Conservation (phyloP, 352 stramenopile species). For the Globisporangium cystogenes region DNA sequence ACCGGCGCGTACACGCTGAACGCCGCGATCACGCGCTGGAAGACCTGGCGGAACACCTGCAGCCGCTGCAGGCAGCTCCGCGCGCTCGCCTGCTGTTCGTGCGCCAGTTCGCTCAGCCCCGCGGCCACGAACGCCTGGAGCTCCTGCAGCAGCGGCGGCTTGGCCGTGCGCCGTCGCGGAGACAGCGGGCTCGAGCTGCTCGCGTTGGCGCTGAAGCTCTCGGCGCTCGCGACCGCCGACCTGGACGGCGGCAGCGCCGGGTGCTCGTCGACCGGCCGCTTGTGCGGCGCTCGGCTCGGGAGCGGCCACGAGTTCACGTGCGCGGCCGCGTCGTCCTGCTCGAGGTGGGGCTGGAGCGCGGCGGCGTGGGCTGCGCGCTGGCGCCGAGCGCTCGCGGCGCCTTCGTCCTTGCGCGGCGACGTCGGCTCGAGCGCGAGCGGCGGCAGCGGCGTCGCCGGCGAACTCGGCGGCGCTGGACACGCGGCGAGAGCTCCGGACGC, state of each 20-base stretch:
- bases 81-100: neutral
- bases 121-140: constrained; percentile 26
- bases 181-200: constrained; percentile 3
- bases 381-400: too few relatives aligned
- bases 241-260: neutral
- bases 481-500: neutral
- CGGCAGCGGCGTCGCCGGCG: neutral
- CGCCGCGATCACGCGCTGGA: constrained; percentile 41
- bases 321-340: constrained; percentile 19
- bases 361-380: neutral
- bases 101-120: constrained; percentile 18
- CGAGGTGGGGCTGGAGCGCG: neutral
- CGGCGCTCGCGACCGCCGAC: neutral
- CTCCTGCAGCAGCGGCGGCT: constrained; percentile 40
- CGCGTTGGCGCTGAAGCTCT: neutral
- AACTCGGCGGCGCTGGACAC: neutral
- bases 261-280: constrained; percentile 3
- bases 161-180: constrained; percentile 20
- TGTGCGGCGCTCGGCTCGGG: constrained; percentile 11
- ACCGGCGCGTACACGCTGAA: constrained; percentile 66
- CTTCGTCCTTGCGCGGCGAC: constrained; percentile 3
- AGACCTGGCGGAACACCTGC: constrained; percentile 48
- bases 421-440: neutral
- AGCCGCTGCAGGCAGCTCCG: constrained; percentile 28
- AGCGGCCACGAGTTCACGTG: constrained; percentile 38